These are phyloP conservation scores for Rhizopogon vinicolor DNA, from an alignment of 768 basidiomycete species.

Conservation along the genomic window DNA sequence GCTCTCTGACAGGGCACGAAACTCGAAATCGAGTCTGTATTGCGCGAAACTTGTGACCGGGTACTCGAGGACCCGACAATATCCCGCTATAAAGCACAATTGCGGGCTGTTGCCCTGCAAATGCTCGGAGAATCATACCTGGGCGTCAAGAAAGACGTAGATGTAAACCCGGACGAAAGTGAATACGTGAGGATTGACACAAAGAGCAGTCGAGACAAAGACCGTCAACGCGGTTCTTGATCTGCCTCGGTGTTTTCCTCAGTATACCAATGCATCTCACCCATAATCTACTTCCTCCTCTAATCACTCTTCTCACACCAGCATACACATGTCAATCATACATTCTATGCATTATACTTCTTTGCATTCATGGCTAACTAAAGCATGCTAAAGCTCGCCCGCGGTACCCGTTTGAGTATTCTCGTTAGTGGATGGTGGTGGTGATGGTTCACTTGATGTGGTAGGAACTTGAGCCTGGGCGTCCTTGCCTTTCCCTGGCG, in stretches of 20 bases:
- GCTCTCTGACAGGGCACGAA: constrained; percentile 64
- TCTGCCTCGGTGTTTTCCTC: background rate
- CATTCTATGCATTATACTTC: background rate
- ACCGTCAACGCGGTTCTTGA: constrained; percentile 22
- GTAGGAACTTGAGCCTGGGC: constrained; percentile 1
- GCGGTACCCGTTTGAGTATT: background rate
- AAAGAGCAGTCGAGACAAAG: constrained; percentile 52
- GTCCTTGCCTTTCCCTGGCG: constrained; percentile 73
- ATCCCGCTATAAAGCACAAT: constrained; percentile 50
- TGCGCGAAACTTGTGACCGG: constrained; percentile 85
- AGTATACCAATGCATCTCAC: background rate
- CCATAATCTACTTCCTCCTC: background rate
- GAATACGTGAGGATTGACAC: constrained; percentile 86
- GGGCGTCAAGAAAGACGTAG: constrained; percentile 59
- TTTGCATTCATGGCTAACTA: background rate
- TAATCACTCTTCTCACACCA: background rate
- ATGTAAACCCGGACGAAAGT: constrained; percentile 47
- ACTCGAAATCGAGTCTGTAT: constrained; percentile 84
- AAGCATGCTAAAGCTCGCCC: background rate
- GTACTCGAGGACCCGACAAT: constrained; percentile 58
- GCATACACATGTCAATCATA: background rate
- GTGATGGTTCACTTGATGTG: background rate
- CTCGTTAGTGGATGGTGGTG: background rate
- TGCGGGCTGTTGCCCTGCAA: constrained; percentile 79
- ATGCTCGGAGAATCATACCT: constrained; percentile 80